Evolutionary conservation across 2,329 filamentous ascomycete species (phyloP).

Genomic region (Polytolypa hystricis): DNA sequence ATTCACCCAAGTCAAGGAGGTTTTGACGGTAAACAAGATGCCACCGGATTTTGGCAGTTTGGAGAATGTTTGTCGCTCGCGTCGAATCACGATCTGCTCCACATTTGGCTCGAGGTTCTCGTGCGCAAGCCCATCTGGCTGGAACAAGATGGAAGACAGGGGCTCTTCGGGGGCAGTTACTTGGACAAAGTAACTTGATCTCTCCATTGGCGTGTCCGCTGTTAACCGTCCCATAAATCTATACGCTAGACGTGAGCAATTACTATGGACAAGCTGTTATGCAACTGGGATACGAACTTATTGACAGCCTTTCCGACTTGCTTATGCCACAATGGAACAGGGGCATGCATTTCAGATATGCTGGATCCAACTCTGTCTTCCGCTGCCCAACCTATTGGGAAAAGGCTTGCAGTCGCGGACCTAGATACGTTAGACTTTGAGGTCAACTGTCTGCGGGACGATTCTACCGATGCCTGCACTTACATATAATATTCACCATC

Average conservation of each 20-base stretch:
- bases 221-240: conserved; percentile 39
- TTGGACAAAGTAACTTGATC: conserved; percentile 41
- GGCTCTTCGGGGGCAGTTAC: conserved; percentile 27
- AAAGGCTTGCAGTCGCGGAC: conserved; percentile 41
- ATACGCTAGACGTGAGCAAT: conserved; percentile 5
- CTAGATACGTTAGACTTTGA: conserved; percentile 15
- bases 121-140: conserved; percentile 30
- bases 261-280: not conserved
- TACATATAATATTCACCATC: conserved; percentile 39
- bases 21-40: conserved; percentile 41
- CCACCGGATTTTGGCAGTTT: conserved; percentile 33
- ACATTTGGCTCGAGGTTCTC: conserved; percentile 25
- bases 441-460: not conserved
- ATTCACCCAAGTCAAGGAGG: conserved; percentile 32
- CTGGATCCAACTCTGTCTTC: conserved; percentile 39
- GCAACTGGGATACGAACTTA: conserved; percentile 22
- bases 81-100: conserved; percentile 36
- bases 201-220: conserved; percentile 36
- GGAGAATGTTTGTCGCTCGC: conserved; percentile 41
- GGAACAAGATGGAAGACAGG: conserved; percentile 35
- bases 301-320: conserved; percentile 33
- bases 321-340: conserved; percentile 41
- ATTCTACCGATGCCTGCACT: conserved; percentile 12
- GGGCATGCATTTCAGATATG: conserved; percentile 36
- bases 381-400: conserved; percentile 43